Evolutionary conservation across 148 eudicot genomes (phyloP).

Genomic region (Chenopodium suecicum): DNA sequence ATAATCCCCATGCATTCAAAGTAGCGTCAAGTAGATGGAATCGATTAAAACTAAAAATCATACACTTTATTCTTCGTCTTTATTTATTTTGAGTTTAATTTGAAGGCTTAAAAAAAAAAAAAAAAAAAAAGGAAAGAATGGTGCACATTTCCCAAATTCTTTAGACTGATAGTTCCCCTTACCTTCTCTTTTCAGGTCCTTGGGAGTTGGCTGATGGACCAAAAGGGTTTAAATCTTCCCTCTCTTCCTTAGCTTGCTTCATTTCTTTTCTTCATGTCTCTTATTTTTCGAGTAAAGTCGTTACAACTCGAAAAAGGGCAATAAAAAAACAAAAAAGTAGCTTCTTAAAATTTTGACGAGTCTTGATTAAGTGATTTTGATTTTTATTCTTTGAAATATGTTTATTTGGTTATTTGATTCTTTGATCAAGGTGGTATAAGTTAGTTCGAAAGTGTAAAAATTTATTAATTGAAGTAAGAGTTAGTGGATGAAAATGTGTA

Average conservation of each 20-base stretch:
- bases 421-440: too few species aligned
- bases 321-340: background rate
- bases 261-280: slow-evolving; percentile 14
- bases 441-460: too few species aligned
- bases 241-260: background rate
- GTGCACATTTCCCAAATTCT: slow-evolving; percentile 58
- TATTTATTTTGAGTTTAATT: slow-evolving; percentile 32
- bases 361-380: too few species aligned
- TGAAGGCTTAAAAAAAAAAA: background rate
- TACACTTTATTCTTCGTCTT: slow-evolving; percentile 27
- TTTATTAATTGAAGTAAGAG: too few species aligned
- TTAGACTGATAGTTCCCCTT: slow-evolving; percentile 39
- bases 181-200: slow-evolving; percentile 43
- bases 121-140: background rate
- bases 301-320: background rate
- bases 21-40: slow-evolving; percentile 25
- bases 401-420: too few species aligned
- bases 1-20: slow-evolving; percentile 55
- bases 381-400: too few species aligned
- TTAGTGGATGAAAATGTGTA: too few species aligned
- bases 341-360: background rate
- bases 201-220: slow-evolving; percentile 36
- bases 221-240: slow-evolving; percentile 20
- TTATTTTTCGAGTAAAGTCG: slow-evolving; percentile 3
- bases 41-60: slow-evolving; percentile 10